Conservation (phyloP, 768 basidiomycete genomes). For the Mycena sanguinolenta region DNA sequence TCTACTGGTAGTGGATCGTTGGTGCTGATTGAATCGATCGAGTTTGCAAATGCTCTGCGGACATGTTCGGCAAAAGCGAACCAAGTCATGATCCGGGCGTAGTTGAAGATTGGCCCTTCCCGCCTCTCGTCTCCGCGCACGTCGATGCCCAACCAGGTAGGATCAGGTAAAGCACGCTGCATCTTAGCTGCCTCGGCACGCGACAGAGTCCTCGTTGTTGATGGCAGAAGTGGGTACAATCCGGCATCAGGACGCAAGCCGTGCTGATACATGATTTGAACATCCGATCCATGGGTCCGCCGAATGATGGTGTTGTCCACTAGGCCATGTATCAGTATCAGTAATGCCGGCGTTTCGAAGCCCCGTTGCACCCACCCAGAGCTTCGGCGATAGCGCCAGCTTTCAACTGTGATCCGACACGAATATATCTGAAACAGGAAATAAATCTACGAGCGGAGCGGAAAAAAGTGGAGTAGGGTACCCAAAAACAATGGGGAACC, state of each 20-base stretch:
- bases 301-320: slow-evolving; percentile 15
- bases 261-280: background rate
- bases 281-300: background rate
- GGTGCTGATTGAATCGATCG: slow-evolving; percentile 3
- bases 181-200: background rate
- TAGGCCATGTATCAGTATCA: slow-evolving; percentile 29
- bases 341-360: no score
- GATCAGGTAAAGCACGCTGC: background rate
- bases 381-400: slow-evolving; percentile 32
- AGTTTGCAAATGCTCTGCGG: slow-evolving; percentile 4
- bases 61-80: slow-evolving; percentile 26
- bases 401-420: slow-evolving; percentile 31
- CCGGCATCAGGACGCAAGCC: slow-evolving; percentile 19
- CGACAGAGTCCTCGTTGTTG: background rate
- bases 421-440: slow-evolving; percentile 17
- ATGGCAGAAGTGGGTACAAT: background rate
- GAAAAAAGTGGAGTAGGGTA: background rate
- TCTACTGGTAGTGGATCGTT: no score
- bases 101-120: slow-evolving; percentile 37
- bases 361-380: no score
- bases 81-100: slow-evolving; percentile 34
- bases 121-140: slow-evolving; percentile 31
- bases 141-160: slow-evolving; percentile 28
- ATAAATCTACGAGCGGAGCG: background rate
- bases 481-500: slow-evolving; percentile 36